Percentiles rank a stretch among this genome's conserved stretches.
Evolutionary conservation across 2,329 filamentous ascomycete genomes (phyloP).

Genomic region (Phoma herbarum): DNA sequence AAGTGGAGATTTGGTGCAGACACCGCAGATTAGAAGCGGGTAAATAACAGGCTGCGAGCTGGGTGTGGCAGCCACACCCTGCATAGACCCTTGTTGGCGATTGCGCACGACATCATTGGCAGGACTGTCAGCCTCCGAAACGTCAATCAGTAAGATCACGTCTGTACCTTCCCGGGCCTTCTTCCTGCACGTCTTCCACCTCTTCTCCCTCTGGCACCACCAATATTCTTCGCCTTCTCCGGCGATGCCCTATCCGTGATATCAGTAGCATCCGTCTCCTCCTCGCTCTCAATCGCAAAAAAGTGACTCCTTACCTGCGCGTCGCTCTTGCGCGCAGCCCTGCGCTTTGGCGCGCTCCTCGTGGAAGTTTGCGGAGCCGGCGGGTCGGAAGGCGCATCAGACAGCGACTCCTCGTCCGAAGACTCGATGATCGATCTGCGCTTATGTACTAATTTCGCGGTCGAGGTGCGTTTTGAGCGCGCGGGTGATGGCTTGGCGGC

Average conservation of each 20-base stretch:
- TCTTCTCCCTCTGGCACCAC: constrained; percentile 23
- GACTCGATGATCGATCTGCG: constrained; percentile 20
- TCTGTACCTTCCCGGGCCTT: background rate
- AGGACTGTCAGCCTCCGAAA: background rate
- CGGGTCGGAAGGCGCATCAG: constrained; percentile 18
- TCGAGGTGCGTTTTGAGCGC: constrained; percentile 16
- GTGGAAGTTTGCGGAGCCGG: constrained; percentile 20
- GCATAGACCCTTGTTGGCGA: background rate
- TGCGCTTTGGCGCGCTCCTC: constrained; percentile 35
- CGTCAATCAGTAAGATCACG: background rate
- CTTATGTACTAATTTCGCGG: constrained; percentile 16
- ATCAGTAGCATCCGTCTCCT: constrained; percentile 45
- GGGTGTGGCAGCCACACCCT: background rate
- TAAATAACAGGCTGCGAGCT: background rate
- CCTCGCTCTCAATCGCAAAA: constrained; percentile 43
- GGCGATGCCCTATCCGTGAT: constrained; percentile 34
- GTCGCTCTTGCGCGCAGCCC: constrained; percentile 40
- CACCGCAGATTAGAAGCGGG: background rate
- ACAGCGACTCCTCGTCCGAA: constrained; percentile 24
- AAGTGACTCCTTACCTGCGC: constrained; percentile 47
- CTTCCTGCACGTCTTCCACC: background rate
- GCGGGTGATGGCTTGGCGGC: constrained; percentile 1
- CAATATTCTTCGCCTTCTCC: constrained; percentile 22
- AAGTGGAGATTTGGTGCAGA: background rate
- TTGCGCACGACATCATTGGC: background rate